A percentile compares a stretch with the other conserved stretches of the same genome.
phyloP scores from a whole-genome alignment of 768 basidiomycete species.

The Lactifluus hygrophoroides region DNA sequence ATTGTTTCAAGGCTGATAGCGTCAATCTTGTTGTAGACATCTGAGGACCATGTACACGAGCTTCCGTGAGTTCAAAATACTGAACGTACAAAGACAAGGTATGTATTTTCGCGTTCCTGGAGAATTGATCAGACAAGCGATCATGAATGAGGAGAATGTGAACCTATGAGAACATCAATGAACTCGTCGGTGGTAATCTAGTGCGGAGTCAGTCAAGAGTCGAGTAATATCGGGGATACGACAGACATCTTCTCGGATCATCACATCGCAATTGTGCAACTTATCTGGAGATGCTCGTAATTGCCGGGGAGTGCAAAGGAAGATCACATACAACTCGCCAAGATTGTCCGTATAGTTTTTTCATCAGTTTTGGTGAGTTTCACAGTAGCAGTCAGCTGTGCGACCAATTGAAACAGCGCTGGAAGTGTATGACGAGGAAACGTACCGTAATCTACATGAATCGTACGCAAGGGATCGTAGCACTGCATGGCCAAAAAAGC shows the following conservation, averaged over 20 bases:
- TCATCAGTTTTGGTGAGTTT: conserved; percentile 94
- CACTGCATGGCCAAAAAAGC: conserved; percentile 24
- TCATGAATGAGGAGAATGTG: neutral
- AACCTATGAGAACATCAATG: conserved; percentile 95
- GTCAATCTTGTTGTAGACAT: conserved; percentile 97
- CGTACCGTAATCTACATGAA: conserved; percentile 59
- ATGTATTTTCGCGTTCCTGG: conserved; percentile 90
- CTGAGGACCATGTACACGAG: conserved; percentile 30
- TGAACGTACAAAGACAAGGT: conserved; percentile 72
- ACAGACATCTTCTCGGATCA: conserved; percentile 93
- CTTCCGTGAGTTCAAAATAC: neutral
- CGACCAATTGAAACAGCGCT: conserved; percentile 6
- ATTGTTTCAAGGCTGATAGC: conserved; percentile 76
- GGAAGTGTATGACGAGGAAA: neutral
- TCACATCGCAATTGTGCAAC: conserved; percentile 90
- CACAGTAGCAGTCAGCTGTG: conserved; percentile 78
- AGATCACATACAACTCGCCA: conserved; percentile 64
- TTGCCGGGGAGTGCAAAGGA: neutral
- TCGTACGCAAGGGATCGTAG: conserved; percentile 3
- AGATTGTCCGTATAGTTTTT: conserved; percentile 85
- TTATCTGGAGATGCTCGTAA: conserved; percentile 46
- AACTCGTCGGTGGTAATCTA: conserved; percentile 95
- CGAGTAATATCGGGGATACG: conserved; percentile 21
- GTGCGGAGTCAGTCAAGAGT: conserved; percentile 7
- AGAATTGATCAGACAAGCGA: conserved; percentile 3